Base-by-base conservation (phyloP, 331 rosid genomes). In the Arachis monticola region DNA sequence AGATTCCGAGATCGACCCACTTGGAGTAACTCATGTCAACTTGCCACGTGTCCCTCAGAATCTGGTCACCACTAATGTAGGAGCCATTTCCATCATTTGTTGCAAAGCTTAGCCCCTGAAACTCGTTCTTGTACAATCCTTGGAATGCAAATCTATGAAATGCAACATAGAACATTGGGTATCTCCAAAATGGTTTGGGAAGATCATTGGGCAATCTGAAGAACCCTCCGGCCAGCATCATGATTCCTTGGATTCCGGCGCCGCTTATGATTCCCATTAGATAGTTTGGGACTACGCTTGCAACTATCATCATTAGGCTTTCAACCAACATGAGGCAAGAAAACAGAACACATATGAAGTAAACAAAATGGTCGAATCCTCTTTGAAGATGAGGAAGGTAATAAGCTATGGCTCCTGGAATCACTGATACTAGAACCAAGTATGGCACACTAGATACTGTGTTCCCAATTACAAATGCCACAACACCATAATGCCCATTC, bases 271-370 rank as follows among this genome's bases (percentile, higher is more conserved):
- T 88, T 0, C 97, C 97, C 96, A 92, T 82, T 0, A 92, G 88
- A 48, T 59, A 88, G 81, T 90, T 75, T 0, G 97, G 94, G 11
- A 92, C 90, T 1, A 90, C 4, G 68, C 88, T 79, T 0, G 94
- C 97, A 5, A 90, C 88, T 42, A 83, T 81, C 97, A 92, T 92
- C 97, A 92, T 92, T 0, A 90, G 82, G 82, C 96, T 88, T 79
- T 92, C 97, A 3, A 92, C 94, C 9, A 92, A 60, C 87, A 80
- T 76, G 60, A 88, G 70, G 75, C 91, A 77, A 0, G 85, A 64
- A 68, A 88, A 88, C 1, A 90, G 8, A 7, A 78, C 53, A 8
- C 53, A 14, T 7, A 45, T 32, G 46, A 85, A 92, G 84, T 68
- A 90, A 1, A 83, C 0, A 41, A 88, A 87, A 47, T 84, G 87